Base-by-base conservation (phyloP, 176 grass and related monocot genomes). In the Dactylis glomerata region DNA sequence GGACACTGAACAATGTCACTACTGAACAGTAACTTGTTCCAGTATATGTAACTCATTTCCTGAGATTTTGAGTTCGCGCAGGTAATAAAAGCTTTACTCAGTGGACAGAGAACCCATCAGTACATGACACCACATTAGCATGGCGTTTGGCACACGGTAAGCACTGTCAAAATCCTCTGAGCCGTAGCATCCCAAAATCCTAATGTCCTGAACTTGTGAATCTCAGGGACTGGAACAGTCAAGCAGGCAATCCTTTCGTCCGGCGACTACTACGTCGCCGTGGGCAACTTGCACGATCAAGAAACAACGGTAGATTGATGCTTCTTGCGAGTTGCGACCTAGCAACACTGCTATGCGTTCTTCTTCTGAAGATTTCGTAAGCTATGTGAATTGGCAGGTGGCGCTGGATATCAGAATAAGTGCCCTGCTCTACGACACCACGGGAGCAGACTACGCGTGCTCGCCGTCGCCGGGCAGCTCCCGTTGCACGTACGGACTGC, bases 371-470 rank as follows among this genome's bases (percentile, higher is more conserved):
- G 2, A 46, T 61, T 65, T 42, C 70, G 10, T 74, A 0, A 1
- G 13, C 2, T 2, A 28, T 27, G 23, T 0, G 52, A 2, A 10
- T n/a, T 54, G 26, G 45, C 85, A 97, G 95, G 95, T 87, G 50
- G 41, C 77, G 42, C 83, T 95, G 58, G 73, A 81, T 3, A 82
- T 94, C 77, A 89, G 50, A 38, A 86, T 94, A 76, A 90, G 63
- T 54, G 12, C 83, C 65, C 3, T 88, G 27, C 75, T 84, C 40
- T 97, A 93, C 81, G 88, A 92, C 79, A 97, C 88, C 33, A 87
- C 61, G 28, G 83, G 83, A 41, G 95, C 92, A 42, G 81, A 87
- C 46, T 92, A 87, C 84, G 77, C 31, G 41, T 97, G 92, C 90
- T 88, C 86, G 30, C 68, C 69, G 10, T 88, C 86, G 30, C 68